Evolutionary conservation across 805 yeast species (phyloP), one percentile per base, ranked within the genome.

Genomic region (Saccharomycopsis schoenii): DNA sequence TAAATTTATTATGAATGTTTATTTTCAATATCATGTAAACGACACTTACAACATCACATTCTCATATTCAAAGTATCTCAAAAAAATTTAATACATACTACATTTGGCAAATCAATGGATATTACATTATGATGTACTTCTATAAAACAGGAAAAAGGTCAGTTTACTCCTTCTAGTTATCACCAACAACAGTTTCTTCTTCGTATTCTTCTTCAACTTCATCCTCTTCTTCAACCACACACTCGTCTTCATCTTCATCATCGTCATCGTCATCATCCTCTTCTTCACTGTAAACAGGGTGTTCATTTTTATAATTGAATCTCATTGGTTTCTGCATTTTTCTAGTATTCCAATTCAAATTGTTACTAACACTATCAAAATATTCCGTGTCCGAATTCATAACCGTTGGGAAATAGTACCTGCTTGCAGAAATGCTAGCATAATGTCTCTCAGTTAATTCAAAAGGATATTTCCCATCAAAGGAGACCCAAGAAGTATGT

Each of bases 381-480:
- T 88, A 84, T 71, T 89, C 94, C 4, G 87, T 81, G 60, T 83
- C 79, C 24, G 87, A 81, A 1, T 88, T 80, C 64, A 84, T 81
- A 2, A 94, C 94, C 0, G 97, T 91, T 4, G 99, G 99, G 76
- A 94, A 94, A 24, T 97, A 96, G 73, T 82, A 93, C 36, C 91
- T 89, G 55, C 94, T 85, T 0, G 97, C 97, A 47, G 83, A 83
- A 15, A 94, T 81, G 0, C 91, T 83, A 40, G 94, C 88, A 67
- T 89, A 91, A 70, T 90, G 94, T 9, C 98, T 97, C 60, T 83
- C 83, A 40, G 76, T 73, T 56, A 94, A 74, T 70, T 94, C 97
- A 3, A 90, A 86, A 51, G 98, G 77, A 24, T 85, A 84, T 66
- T 94, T 85, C 12, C 99, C 99, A 73, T 94, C 99, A 70, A 94